Base-by-base conservation (phyloP, 208 protist species). In the Trypanosoma scelopori region DNA sequence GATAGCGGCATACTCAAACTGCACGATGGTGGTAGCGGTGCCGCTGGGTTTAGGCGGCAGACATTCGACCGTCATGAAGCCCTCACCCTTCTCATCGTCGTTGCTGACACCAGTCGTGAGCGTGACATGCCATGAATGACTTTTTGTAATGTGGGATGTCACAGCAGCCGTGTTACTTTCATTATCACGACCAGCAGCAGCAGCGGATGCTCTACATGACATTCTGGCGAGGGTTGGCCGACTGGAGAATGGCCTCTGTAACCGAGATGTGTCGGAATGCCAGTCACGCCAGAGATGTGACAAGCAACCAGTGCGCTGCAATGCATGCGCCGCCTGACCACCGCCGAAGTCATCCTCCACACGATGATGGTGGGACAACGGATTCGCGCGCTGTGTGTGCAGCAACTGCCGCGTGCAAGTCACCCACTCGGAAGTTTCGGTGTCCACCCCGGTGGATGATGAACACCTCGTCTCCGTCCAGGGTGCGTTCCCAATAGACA, bases 1-100 rank as follows among this genome's bases (percentile, higher is more conserved):
- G 4, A 65, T 68, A 9, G 12, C 23, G 18, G 15, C 42, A 27
- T 52, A 32, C 4, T 47, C 28, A 1, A 65, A 53, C 32, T 37
- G 32, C 6, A 20, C 12, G 20, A 45, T 18, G 18, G 30, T 27
- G 23, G 30, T n/a, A n/a, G n/a, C n/a, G n/a, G n/a, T n/a, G n/a
- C n/a, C 53, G 20, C 30, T 53, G 30, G n/a, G 13, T 5, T 5
- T 46, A 2, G 60, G 60, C 0, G 48, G 32, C 20, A 28, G 9
- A 20, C 60, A 65, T 35, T 53, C 49, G 3, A 65, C 4, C 6
- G 46, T 57, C 60, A 41, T 53, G 32, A 56, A 46, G 1, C 48
- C 60, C n/a, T 65, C 37, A 9, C 46, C 60, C 16, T 2, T 37
- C 5, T 56, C 60, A 12, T 48, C 49, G 5, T 12, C 27, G 18